phyloP scores from a whole-genome alignment of 2,329 filamentous ascomycete genomes.

The Colletotrichum phormii region DNA sequence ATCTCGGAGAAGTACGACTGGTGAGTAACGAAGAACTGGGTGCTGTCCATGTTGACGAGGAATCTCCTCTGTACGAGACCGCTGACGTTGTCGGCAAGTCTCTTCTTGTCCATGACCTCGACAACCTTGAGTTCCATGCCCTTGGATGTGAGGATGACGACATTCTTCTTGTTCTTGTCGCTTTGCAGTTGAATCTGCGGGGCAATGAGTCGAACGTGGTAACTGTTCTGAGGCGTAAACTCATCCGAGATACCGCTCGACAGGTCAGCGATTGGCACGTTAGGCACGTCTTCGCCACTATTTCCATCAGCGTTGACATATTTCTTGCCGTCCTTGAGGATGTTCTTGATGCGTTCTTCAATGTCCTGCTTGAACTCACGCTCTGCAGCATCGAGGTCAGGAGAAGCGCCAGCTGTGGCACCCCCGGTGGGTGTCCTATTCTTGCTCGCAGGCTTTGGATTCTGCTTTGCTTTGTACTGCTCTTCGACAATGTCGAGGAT shows the following conservation, averaged over 20 bases:
- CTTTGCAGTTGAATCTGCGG: conserved; percentile 98
- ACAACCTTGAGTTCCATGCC: conserved; percentile 98
- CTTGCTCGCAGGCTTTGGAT: conserved; percentile 42
- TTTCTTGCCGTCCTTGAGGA: conserved; percentile 85
- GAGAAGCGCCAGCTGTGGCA: conserved; percentile 40
- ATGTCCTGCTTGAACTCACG: conserved; percentile 74
- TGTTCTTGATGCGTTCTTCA: conserved; percentile 86
- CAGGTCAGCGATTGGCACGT: conserved; percentile 68
- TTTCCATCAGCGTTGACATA: conserved; percentile 80
- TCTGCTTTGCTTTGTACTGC: conserved; percentile 78
- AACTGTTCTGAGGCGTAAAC: conserved; percentile 91
- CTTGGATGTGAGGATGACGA: conserved; percentile 96
- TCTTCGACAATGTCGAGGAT: conserved; percentile 98
- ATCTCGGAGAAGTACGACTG: conserved; percentile 89
- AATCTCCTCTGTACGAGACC: conserved; percentile 96
- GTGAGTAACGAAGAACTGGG: conserved; percentile 97
- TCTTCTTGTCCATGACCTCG: conserved; percentile 95
- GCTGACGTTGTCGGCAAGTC: conserved; percentile 91
- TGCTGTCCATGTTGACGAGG: conserved; percentile 94
- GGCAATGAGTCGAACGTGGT: conserved; percentile 93
- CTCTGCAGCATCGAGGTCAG: conserved; percentile 56
- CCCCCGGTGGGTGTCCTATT: conserved; percentile 41
- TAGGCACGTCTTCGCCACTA: conserved; percentile 43
- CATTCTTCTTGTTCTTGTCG: conserved; percentile 96
- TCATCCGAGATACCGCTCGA: conserved; percentile 85